Base-by-base conservation (phyloP, 768 basidiomycete genomes). In the Mycena olivaceomarginata region DNA sequence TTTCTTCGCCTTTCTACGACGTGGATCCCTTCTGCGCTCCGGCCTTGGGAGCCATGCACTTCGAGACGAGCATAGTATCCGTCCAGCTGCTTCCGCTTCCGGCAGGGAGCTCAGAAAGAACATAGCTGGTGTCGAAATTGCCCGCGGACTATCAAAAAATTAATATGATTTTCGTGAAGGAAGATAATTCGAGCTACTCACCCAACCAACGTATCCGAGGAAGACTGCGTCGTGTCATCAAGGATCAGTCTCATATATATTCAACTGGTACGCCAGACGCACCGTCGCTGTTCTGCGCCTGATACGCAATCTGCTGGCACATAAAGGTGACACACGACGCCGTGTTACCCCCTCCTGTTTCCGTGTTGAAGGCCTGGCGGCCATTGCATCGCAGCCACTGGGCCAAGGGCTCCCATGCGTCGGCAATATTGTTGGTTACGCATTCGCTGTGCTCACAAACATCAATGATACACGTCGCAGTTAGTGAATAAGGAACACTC, bases 341-440 rank as follows among this genome's bases (percentile, higher is more conserved):
- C 13, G 86, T 86, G 77, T 92, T 88, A 8, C 91, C 92, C 11
- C 91, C 92, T 37, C 92, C 92, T 0, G 91, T 92, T 81, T 93
- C 92, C 8, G 91, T 90, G 81, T 92, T 89, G 79, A 93, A 84
- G 0, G 91, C 92, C 77, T 91, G 88, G 13, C 92, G 86, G 4
- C 86, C 86, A 66, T 92, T 88, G 56, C 81, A 80, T 48, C 90
- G 87, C 8, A 93, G 86, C 89, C 89, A 93, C 15, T 82, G 79
- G 3, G 88, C 82, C 20, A 92, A 87, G 8, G 89, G 87, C 4
- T 78, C 80, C 88, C 91, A 90, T 1, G 88, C 84, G 18, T 82
- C 80, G 43, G 86, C 86, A 64, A 90, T 91, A 85, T 91, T 91
- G 83, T 92, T 90, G 9, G 89, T 93, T 8, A 86, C 85, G 75